Evolutionary conservation across 2,329 filamentous ascomycete genomes (phyloP).

Genomic region (Fusarium tanahbumbuense): DNA sequence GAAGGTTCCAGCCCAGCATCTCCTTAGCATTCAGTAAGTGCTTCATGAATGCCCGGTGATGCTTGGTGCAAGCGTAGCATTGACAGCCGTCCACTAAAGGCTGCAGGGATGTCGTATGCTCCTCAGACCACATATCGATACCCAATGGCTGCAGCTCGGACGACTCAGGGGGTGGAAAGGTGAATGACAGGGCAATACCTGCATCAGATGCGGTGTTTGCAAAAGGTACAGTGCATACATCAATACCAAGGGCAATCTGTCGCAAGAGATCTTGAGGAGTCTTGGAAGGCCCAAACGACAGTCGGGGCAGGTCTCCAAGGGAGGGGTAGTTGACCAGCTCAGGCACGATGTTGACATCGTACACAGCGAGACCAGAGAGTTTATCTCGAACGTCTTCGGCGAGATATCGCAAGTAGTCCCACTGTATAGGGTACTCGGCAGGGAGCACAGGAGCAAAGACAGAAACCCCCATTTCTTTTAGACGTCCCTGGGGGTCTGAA

Average conservation of each 20-base stretch:
- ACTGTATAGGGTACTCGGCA: slow-evolving; percentile 78
- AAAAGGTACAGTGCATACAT: slow-evolving; percentile 83
- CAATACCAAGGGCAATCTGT: slow-evolving; percentile 80
- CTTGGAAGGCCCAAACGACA: slow-evolving; percentile 76
- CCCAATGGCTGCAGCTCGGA: slow-evolving; percentile 66
- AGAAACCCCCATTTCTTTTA: slow-evolving; percentile 50
- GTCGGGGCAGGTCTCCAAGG: slow-evolving; percentile 73
- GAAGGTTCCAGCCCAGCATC: slow-evolving; percentile 94
- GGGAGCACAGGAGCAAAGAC: slow-evolving; percentile 79
- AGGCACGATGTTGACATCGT: slow-evolving; percentile 76
- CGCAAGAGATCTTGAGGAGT: slow-evolving; percentile 82
- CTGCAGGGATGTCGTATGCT: slow-evolving; percentile 69
- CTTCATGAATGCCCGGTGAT: slow-evolving; percentile 88
- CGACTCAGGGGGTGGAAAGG: slow-evolving; percentile 66
- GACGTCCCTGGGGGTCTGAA: slow-evolving; percentile 44
- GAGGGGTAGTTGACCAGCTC: slow-evolving; percentile 68
- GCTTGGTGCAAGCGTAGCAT: slow-evolving; percentile 86
- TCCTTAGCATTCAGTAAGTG: slow-evolving; percentile 91
- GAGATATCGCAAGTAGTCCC: slow-evolving; percentile 81
- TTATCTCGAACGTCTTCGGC: slow-evolving; percentile 68
- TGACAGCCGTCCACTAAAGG: slow-evolving; percentile 73
- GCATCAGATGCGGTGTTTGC: slow-evolving; percentile 80
- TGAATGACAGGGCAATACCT: slow-evolving; percentile 85
- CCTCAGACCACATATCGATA: slow-evolving; percentile 78
- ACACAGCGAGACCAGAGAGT: slow-evolving; percentile 80